Base-by-base conservation (phyloP, 108 stramenopile genomes). In the Cylindrotheca closterium region DNA sequence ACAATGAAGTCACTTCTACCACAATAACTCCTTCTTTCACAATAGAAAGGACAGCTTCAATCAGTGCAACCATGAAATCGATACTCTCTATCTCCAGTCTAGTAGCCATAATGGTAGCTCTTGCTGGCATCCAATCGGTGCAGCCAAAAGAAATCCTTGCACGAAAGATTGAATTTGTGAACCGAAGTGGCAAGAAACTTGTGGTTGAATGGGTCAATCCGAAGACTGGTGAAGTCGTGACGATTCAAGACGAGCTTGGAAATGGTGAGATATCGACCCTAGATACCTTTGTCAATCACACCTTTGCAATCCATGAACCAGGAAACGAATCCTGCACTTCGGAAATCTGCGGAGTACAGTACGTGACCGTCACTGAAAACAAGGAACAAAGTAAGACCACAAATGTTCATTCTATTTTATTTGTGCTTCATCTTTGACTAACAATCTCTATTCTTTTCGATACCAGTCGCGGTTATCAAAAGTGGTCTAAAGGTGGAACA, bases 221-320 rank as follows among this genome's bases (percentile, higher is more conserved):
- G 1, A 1, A 24, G 15, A 76, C 72, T 2, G 73, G 80, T 23
- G 67, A 79, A 51, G 37, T 65, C n/a, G 67, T 80, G 1, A 49
- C 65, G 19, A 30, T 70, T 52, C 46, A 63, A 0, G 56, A 65
- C 24, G 65, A 24, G 12, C 26, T 83, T 22, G 42, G 59, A 31
- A 72, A 67, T 51, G 88, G 85, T 0, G 58, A 76, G 25, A 64
- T 52, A 4, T 23, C 73, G 5, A 30, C 59, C 2, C 47, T 88
- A 49, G 66, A 87, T 51, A 80, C 84, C 22, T 88, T 60, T 60
- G 87, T 88, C 55, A 85, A 86, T 55, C 91, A 92, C 65, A 88
- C 81, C 4, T 88, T 92, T 58, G 57, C 82, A 12, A 55, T 92
- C 10, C 72, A 79, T 49, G 80, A 81, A 56, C 45, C 60, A 1